phyloP scores from a whole-genome alignment of 176 grass and related monocot species.

The Raddia distichophylla region DNA sequence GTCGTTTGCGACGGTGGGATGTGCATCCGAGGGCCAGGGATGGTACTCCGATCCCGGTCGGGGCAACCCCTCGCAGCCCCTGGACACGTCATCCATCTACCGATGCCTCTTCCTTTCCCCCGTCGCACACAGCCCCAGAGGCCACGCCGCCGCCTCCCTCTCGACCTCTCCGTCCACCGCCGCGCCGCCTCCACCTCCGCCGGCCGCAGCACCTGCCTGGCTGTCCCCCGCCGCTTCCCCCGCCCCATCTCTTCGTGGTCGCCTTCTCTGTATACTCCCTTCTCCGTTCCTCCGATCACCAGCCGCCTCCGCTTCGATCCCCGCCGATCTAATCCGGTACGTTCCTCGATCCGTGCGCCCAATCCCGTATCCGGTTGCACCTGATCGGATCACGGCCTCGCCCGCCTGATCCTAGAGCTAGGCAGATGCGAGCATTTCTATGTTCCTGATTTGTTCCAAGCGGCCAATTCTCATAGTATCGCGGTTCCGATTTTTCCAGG shows the following conservation, averaged over 20 bases:
- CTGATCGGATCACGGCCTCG: constrained; percentile 42
- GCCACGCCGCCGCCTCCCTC: no score
- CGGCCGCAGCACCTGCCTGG: no score
- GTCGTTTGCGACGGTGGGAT: no score
- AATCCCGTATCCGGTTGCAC: neutral
- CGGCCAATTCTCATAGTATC: constrained; percentile 15
- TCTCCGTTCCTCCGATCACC: constrained; percentile 50
- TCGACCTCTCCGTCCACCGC: no score
- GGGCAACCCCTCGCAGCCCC: no score
- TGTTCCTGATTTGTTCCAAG: constrained; percentile 25
- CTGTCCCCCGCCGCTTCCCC: neutral
- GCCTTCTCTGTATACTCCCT: constrained; percentile 19
- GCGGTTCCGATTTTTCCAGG: constrained; percentile 39
- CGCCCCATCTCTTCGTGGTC: neutral
- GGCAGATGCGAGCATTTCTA: neutral
- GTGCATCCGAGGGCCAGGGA: no score
- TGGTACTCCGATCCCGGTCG: no score
- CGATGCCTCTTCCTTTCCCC: no score
- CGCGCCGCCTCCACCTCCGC: no score
- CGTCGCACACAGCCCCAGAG: no score
- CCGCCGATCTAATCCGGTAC: constrained; percentile 47
- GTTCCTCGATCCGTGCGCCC: constrained; percentile 44
- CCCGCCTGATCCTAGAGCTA: constrained; percentile 29
- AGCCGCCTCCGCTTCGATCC: constrained; percentile 33
- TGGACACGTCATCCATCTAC: no score